Evolutionary conservation across 1,284 basidiomycete genomes (phyloP).

Genomic region (Rhodotorula sp.): DNA sequence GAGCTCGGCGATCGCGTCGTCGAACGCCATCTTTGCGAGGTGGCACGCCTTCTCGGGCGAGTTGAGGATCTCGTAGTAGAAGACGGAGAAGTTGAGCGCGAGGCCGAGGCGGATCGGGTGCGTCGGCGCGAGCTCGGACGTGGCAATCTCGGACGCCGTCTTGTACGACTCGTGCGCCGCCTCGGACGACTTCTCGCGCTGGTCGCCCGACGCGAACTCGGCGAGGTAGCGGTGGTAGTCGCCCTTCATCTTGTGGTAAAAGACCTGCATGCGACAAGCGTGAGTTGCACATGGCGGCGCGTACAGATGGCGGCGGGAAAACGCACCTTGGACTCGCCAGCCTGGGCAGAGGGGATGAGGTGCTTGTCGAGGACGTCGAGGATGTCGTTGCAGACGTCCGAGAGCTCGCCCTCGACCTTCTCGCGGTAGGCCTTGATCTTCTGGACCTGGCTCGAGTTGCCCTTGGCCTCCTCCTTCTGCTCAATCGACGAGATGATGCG

Average conservation of each 20-base stretch:
- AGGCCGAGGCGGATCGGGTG: conserved; percentile 99
- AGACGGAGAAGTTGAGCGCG: conserved; percentile 99
- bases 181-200: conserved; percentile 86
- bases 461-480: conserved; percentile 99
- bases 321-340: conserved; percentile 84
- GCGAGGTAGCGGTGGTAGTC: conserved; percentile 99
- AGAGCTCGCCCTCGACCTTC: conserved; percentile 97
- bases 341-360: conserved; percentile 96
- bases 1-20: conserved; percentile 99
- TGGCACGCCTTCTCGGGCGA: conserved; percentile 98
- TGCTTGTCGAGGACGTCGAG: conserved; percentile 98
- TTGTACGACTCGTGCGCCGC: conserved; percentile 99
- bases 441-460: conserved; percentile 93
- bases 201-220: conserved; percentile 98
- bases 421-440: conserved; percentile 99
- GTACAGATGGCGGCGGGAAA: not conserved
- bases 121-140: conserved; percentile 92
- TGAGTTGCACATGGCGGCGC: not conserved
- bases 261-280: conserved; percentile 59
- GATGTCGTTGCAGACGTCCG: conserved; percentile 99
- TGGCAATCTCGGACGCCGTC: conserved; percentile 96
- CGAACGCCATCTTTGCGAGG: conserved; percentile 99
- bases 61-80: conserved; percentile 99
- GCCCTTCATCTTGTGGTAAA: conserved; percentile 99
- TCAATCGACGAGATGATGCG: conserved; percentile 99